A percentile compares a stretch with the other conserved stretches of the same genome.
Conservation (phyloP, 148 eudicot genomes). For the Cornus suecica region DNA sequence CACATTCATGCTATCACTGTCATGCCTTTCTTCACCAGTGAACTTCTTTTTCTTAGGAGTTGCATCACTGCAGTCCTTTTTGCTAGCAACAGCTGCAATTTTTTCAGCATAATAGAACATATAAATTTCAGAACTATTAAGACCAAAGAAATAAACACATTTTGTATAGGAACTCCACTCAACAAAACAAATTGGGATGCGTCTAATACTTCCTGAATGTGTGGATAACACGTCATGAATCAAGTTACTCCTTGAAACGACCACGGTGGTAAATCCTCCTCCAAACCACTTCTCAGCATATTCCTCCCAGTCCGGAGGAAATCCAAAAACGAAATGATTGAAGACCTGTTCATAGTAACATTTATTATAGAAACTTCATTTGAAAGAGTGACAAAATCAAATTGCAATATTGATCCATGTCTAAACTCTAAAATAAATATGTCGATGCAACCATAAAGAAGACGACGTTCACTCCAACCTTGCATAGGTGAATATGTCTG, state of each 20-base stretch:
- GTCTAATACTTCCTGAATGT: conserved; percentile 11
- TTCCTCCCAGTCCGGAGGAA: conserved; percentile 45
- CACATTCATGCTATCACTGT: conserved; percentile 1
- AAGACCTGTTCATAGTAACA: conserved; percentile 22
- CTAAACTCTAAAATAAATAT: not conserved
- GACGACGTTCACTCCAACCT: too few relatives aligned
- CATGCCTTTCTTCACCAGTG: conserved; percentile 5
- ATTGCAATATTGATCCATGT: not conserved
- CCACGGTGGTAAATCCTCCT: conserved; percentile 13
- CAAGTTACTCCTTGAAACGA: conserved; percentile 6
- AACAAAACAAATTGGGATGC: not conserved
- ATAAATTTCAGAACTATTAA: not conserved
- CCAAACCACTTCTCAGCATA: conserved; percentile 23
- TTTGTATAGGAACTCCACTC: not conserved
- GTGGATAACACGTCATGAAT: conserved; percentile 9
- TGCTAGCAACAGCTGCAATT: conserved; percentile 6
- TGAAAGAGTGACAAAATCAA: not conserved
- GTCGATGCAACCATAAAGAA: not conserved
- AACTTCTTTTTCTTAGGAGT: not conserved
- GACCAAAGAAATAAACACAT: not conserved
- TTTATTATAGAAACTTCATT: not conserved
- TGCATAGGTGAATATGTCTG: not conserved
- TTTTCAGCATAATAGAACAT: not conserved
- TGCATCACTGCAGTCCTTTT: not conserved
- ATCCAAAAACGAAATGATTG: conserved; percentile 35